Conservation (phyloP, 306 rosid species). For the Aeschynomene evenia region DNA sequence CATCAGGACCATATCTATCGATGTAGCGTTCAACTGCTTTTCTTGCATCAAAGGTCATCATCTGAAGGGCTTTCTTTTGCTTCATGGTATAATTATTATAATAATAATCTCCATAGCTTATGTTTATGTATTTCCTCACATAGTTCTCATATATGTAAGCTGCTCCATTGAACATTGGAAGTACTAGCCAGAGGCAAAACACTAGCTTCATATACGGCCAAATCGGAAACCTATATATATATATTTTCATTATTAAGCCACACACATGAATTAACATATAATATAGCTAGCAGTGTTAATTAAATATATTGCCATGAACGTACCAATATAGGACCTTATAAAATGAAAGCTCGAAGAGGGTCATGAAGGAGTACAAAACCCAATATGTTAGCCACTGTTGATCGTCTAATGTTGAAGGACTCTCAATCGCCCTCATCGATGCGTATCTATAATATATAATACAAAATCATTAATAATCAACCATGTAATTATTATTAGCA, state of each 20-base stretch:
- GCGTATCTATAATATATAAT: constrained; percentile 61
- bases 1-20: constrained; percentile 59
- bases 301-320: no score
- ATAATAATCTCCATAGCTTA: constrained; percentile 27
- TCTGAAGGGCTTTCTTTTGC: constrained; percentile 67
- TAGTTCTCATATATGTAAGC: constrained; percentile 73
- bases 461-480: no score
- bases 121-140: constrained; percentile 70
- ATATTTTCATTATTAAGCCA: background rate
- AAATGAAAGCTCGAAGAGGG: constrained; percentile 76
- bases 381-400: constrained; percentile 97
- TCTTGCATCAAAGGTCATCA: constrained; percentile 84
- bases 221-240: constrained; percentile 57
- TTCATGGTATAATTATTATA: constrained; percentile 49
- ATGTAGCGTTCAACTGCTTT: constrained; percentile 72
- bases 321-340: constrained; percentile 74
- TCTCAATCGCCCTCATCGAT: constrained; percentile 87
- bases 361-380: constrained; percentile 74
- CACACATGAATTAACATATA: no score
- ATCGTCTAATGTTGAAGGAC: constrained; percentile 82
- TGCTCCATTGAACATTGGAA: constrained; percentile 90
- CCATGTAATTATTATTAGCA: no score
- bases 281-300: no score
- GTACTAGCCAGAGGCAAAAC: constrained; percentile 78
- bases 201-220: constrained; percentile 82